phyloP scores from a whole-genome alignment of 2,329 filamentous ascomycete species.

The Aspergillus ochraceoroseus region DNA sequence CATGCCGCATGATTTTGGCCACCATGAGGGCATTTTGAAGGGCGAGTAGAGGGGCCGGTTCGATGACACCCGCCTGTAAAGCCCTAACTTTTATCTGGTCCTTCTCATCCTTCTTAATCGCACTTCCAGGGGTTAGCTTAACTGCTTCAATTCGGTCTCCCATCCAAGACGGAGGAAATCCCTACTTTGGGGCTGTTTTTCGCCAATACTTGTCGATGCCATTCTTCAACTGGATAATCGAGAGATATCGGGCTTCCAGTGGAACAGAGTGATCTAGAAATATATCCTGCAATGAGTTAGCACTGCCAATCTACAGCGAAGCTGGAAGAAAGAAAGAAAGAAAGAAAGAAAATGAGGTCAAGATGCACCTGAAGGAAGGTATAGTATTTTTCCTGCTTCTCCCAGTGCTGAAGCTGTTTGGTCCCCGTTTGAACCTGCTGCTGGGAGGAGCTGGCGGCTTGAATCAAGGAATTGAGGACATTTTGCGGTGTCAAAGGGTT shows the following conservation, averaged over 20 bases:
- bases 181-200: constrained; percentile 64
- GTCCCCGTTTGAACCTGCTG: constrained; percentile 62
- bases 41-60: constrained; percentile 69
- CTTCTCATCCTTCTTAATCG: constrained; percentile 67
- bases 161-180: constrained; percentile 13
- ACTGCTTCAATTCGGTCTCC: background rate
- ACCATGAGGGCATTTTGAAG: constrained; percentile 83
- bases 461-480: constrained; percentile 60
- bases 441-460: constrained; percentile 59
- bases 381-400: constrained; percentile 62
- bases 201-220: constrained; percentile 95
- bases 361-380: constrained; percentile 59
- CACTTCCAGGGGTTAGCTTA: constrained; percentile 40
- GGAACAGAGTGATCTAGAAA: constrained; percentile 77
- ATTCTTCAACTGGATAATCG: constrained; percentile 92
- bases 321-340: background rate
- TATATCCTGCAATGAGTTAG: constrained; percentile 53
- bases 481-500: constrained; percentile 62
- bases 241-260: constrained; percentile 74
- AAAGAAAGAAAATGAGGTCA: background rate
- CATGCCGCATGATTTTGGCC: constrained; percentile 81
- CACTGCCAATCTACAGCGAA: background rate
- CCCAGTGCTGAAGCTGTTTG: constrained; percentile 69
- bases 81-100: constrained; percentile 67
- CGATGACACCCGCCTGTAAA: constrained; percentile 70